These are phyloP conservation scores for Rhodomyrtus psidioides DNA, from an alignment of 441 rosid species.

Conservation along the genomic window DNA sequence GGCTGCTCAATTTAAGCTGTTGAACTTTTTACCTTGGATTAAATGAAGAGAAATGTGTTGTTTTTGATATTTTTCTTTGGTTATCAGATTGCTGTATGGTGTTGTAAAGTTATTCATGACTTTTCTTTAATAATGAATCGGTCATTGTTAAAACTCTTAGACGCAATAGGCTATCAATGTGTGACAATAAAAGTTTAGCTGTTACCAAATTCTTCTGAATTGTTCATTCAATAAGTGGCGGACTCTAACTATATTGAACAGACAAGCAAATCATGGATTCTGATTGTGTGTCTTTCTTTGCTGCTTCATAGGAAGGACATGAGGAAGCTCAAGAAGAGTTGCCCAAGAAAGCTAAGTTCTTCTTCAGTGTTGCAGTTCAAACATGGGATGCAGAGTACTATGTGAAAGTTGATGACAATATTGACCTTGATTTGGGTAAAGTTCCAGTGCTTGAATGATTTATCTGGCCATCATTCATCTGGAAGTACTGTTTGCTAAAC, in stretches of 20 bases:
- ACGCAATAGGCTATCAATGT: background rate
- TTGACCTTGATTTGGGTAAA: conserved; percentile 79
- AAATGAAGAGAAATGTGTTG: background rate
- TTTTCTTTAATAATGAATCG: background rate
- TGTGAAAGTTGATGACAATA: conserved; percentile 78
- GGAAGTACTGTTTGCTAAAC: conserved; percentile 3
- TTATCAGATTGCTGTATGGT: background rate
- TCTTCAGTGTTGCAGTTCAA: conserved; percentile 82
- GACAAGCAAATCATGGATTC: conserved; percentile 5
- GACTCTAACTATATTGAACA: background rate
- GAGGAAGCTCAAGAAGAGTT: conserved; percentile 92
- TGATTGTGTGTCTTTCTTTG: conserved; percentile 6
- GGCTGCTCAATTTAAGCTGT: background rate
- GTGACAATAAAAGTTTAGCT: background rate
- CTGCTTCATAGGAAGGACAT: conserved; percentile 52
- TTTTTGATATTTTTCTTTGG: background rate
- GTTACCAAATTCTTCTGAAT: background rate
- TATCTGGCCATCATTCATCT: background rate
- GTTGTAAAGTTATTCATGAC: background rate
- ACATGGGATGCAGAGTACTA: conserved; percentile 96
- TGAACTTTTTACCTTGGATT: background rate
- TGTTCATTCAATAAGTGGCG: background rate
- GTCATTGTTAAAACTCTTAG: background rate
- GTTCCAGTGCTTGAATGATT: conserved; percentile 4
- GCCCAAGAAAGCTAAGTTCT: conserved; percentile 79